Base-by-base conservation (phyloP, 495 filamentous ascomycete genomes). In the Penicillium canescens region DNA sequence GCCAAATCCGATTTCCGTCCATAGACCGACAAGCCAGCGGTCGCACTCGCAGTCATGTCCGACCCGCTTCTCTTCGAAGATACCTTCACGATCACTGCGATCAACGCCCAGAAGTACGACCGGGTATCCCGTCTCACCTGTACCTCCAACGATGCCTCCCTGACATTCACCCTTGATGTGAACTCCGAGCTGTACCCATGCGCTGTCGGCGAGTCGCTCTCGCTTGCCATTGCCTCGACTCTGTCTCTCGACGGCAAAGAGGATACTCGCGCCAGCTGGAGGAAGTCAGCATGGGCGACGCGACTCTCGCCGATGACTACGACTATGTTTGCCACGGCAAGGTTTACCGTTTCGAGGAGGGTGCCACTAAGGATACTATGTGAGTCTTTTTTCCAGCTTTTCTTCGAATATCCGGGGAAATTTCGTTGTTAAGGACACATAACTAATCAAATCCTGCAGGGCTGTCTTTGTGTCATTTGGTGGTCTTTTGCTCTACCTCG, bases 251-350 rank as follows among this genome's bases (percentile, higher is more conserved):
- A 97, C 67, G 95, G 95, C 53, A 83, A 81, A 55, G 84, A 87
- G 46, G 86, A 88, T 36, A 63, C 60, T 35, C 72, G 73, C 11
- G 65, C 64, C 10, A 90, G 91, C 40, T 96, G 92, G 92, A 84
- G 90, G 88, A 92, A 43, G 78, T 86, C 23, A 80, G 77, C 58
- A 78, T 84, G 69, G 86, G 82, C 28, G 91, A 96, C 67, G 73
- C 82, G 45, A 90, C 84, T 10, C 76, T 99, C 36, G 92, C 94
- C 18, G 92, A 98, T 69, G 85, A 89, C 70, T 99, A 85, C 55
- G 95, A 99, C 62, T 99, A 99, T 69, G 94, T 98, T 41, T 96
- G 92, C 71, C 85, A 96, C 71, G 94, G 94, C 54, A 98, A 97
- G 84, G 87, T 96, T 33, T 99, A 99, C 77, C 86, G 91, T 60